phyloP scores from a whole-genome alignment of 164 flowering plant species.

The Hamamelis virginiana region DNA sequence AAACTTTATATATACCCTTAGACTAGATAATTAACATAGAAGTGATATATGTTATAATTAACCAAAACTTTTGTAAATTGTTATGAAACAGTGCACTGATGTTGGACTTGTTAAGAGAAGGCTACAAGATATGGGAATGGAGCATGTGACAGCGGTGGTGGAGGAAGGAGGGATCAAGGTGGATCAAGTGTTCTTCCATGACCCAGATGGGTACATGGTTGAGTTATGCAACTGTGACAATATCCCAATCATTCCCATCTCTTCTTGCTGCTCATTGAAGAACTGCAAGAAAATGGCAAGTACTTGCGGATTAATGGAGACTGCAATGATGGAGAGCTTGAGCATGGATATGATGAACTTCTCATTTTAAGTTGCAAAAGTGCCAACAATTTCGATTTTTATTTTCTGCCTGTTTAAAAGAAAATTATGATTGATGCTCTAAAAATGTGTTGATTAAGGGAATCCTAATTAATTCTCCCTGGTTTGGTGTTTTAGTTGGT shows the following conservation, averaged over 20 bases:
- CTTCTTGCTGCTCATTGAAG: slow-evolving; percentile 42
- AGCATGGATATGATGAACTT: slow-evolving; percentile 61
- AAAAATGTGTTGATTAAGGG: too few relatives aligned
- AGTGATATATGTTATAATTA: too few relatives aligned
- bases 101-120: slow-evolving; percentile 48
- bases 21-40: too few relatives aligned
- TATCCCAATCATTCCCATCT: slow-evolving; percentile 62
- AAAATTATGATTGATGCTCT: too few relatives aligned
- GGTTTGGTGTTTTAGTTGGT: too few relatives aligned
- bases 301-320: slow-evolving; percentile 47
- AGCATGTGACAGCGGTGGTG: slow-evolving; percentile 58
- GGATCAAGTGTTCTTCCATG: slow-evolving; percentile 83
- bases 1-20: too few relatives aligned
- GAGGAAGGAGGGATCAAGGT: slow-evolving; percentile 61
- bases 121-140: slow-evolving; percentile 58
- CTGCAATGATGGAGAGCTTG: slow-evolving; percentile 62
- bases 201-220: slow-evolving; percentile 86
- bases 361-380: slow-evolving; percentile 35
- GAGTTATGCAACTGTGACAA: slow-evolving; percentile 86
- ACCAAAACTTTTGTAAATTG: too few relatives aligned
- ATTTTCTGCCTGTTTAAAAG: too few relatives aligned
- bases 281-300: slow-evolving; percentile 12
- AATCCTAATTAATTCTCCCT: too few relatives aligned
- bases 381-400: too few relatives aligned
- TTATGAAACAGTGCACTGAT: slow-evolving; percentile 43